phyloP scores from a whole-genome alignment of 495 filamentous ascomycete species.

The Penicillium paxilli region DNA sequence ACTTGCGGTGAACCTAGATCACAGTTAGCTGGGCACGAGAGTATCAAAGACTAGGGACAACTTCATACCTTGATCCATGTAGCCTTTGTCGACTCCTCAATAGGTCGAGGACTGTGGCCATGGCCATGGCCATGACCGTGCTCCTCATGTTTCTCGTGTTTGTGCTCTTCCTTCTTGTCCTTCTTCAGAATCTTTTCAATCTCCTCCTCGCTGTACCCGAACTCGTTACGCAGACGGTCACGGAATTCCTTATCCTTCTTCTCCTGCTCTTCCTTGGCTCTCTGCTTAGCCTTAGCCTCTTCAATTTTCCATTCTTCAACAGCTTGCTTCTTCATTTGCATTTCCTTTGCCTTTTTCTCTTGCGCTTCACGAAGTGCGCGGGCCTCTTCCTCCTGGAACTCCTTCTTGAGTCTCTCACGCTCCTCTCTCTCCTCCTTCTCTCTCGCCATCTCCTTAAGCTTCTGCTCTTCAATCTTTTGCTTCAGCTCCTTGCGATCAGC shows the following conservation, averaged over 20 bases:
- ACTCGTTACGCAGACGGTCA: conserved; percentile 35
- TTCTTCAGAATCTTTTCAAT: conserved; percentile 58
- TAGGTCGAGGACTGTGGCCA: no score
- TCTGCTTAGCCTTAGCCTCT: conserved; percentile 33
- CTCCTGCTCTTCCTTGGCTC: conserved; percentile 6
- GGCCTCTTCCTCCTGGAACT: conserved; percentile 38
- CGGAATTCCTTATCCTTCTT: conserved; percentile 51
- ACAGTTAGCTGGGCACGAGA: not conserved
- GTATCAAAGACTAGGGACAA: not conserved
- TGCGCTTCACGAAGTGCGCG: conserved; percentile 34
- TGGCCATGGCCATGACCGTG: conserved; percentile 37
- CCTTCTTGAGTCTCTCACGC: conserved; percentile 36
- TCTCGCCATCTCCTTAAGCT: conserved; percentile 34
- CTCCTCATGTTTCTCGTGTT: conserved; percentile 48
- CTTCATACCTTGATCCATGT: conserved; percentile 52
- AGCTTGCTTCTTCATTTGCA: conserved; percentile 50
- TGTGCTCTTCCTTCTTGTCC: conserved; percentile 50
- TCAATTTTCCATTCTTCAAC: conserved; percentile 59
- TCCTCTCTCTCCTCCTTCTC: conserved; percentile 47
- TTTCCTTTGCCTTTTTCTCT: conserved; percentile 45
- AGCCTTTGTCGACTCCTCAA: conserved; percentile 50
- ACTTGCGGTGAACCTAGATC: conserved; percentile 45
- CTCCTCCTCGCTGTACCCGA: conserved; percentile 45
- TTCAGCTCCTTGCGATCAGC: conserved; percentile 30
- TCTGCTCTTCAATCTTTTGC: conserved; percentile 19